Percentiles rank a stretch among this genome's conserved stretches.
Evolutionary conservation across 306 rosid genomes (phyloP).

Genomic region (Coriaria nepalensis): DNA sequence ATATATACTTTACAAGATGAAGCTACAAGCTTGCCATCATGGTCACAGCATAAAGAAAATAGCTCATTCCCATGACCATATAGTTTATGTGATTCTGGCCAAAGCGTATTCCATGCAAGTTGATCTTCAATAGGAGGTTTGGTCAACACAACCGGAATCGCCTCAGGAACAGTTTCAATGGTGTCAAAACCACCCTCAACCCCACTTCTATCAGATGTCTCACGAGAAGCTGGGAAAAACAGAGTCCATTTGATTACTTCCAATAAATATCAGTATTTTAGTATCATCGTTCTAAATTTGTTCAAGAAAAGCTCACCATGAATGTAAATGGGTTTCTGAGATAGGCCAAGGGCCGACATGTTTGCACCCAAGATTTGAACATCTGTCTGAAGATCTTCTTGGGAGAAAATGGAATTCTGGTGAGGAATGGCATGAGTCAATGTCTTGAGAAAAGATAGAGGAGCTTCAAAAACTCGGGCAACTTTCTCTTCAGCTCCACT

Average conservation of each 20-base stretch:
- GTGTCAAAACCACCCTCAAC: slow-evolving; percentile 51
- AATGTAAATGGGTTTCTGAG: slow-evolving; percentile 85
- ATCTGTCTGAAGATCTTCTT: slow-evolving; percentile 45
- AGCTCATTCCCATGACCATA: slow-evolving; percentile 97
- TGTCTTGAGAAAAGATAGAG: slow-evolving; percentile 79
- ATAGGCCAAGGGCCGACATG: slow-evolving; percentile 97
- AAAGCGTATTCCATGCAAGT: slow-evolving; percentile 87
- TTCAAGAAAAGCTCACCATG: slow-evolving; percentile 41
- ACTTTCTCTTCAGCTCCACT: slow-evolving; percentile 98
- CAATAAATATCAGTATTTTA: no score
- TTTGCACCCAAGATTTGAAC: slow-evolving; percentile 97
- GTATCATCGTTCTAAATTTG: no score
- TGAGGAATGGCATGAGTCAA: slow-evolving; percentile 49
- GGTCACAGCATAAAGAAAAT: slow-evolving; percentile 80
- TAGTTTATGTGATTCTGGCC: slow-evolving; percentile 98
- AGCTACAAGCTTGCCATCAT: slow-evolving; percentile 72
- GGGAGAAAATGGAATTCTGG: slow-evolving; percentile 24
- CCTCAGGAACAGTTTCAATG: slow-evolving; percentile 80
- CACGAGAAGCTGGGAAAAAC: slow-evolving; percentile 44
- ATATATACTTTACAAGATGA: slow-evolving; percentile 84
- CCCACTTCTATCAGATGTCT: slow-evolving; percentile 32
- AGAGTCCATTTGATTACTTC: slow-evolving; percentile 9
- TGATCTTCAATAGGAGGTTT: slow-evolving; percentile 98
- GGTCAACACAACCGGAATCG: slow-evolving; percentile 66
- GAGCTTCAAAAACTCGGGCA: slow-evolving; percentile 93